Evolutionary conservation across 2,329 filamentous ascomycete genomes (phyloP), one percentile per base, ranked within the genome.

Genomic region (Colletotrichum lini): DNA sequence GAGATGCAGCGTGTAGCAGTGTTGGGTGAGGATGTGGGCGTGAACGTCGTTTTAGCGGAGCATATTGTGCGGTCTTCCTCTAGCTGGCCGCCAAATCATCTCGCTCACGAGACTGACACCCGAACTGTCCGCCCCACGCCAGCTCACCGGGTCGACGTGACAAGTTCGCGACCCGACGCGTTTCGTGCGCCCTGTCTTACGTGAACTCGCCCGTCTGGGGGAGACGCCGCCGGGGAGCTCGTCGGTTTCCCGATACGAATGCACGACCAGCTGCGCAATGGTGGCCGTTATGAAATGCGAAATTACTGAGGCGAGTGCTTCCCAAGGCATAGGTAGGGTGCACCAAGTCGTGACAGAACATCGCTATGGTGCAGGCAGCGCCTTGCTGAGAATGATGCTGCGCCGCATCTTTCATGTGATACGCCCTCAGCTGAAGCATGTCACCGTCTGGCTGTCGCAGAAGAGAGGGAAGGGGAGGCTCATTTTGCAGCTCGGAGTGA

Each of bases 131-230:
- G 12, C 12, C 6, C 16, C 21, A 12, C 23, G 44, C 15, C 15
- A 7, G 57, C 44, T 40, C 4, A 2, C 52, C 42, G 12, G 30
- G 2, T 16, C 1, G 23, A 35, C 49, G 49, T 35, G 49, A 54
- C 49, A 16, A 44, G 21, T 44, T 63, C 58, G 69, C 47, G 65
- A 63, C 30, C 30, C 6, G n/a, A 64, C 65, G 59, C 58, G 69
- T 64, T 64, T 30, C 5, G 53, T 59, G 68, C 68, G 68, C 65
- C 68, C 68, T 68, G 35, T 12, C 38, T 9, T n/a, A 35, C 13
- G 18, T 23, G 56, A 35, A 40, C 64, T 35, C 54, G 40, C 12
- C 53, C 42, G 10, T 18, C 30, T 1, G n/a, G 53, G 44, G 53
- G 59, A 50, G 63, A 40, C 16, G 50, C 50, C 26, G 26, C 8